Base-by-base conservation (phyloP, 2,329 filamentous ascomycete genomes). In the Neofusicoccum parvum region DNA sequence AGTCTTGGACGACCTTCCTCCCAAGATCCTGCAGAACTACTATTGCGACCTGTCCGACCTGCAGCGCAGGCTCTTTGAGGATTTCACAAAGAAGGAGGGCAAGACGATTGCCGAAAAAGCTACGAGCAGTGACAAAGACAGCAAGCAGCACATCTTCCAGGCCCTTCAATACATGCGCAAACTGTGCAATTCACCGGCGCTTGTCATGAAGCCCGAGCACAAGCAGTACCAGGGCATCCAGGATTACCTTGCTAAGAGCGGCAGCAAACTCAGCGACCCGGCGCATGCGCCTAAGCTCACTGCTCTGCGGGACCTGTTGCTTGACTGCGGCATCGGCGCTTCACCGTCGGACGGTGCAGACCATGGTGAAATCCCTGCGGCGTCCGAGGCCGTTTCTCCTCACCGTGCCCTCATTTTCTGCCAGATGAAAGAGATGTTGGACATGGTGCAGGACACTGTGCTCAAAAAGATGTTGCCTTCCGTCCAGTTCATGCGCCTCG, bases 341-440 rank as follows among this genome's bases (percentile, higher is more conserved):
- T 74, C 78, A 27, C 72, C 77, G 34, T 75, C 78, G 10, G 76
- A 75, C 4, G 72, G 75, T 11, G 76, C 69, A 39, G 66, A 64
- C 17, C 72, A 70, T 39, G 85, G 86, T 58, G 88, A 92, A 53
- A 69, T 90, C 12, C 65, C 65, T 4, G 83, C 86, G 1, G 86
- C 85, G 66, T 82, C 85, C 49, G 87, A 92, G 76, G 96, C 94
- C 46, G 96, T 99, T 76, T 97, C 95, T 68, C 95, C 94, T 36
- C 95, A 99, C 76, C 92, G 95, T 50, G 96, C 95, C 0, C 87
- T 99, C 34, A 91, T 99, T 70, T 99, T 99, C 84, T 99, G 95
- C 73, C 95, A 99, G 77, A 97, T 99, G 92, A 99, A 99, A 80
- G 95, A 99, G 78, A 99, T 99, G 96, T 85, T 99, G 27, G 95